phyloP scores from a whole-genome alignment of 176 grass and related monocot genomes.

The barley (Hordeum vulgare) region DNA sequence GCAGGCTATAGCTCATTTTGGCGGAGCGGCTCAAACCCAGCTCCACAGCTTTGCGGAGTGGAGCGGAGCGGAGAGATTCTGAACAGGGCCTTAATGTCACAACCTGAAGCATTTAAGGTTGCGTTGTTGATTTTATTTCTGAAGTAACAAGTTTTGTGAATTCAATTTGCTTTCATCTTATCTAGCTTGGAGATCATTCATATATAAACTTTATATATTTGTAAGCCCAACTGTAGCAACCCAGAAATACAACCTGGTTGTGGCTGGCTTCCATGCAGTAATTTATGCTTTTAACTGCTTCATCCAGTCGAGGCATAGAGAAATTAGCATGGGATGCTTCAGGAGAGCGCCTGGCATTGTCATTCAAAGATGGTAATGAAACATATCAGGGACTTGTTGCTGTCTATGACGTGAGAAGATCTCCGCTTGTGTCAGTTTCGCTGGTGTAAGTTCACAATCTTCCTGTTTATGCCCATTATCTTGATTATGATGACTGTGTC shows the following conservation, averaged over 20 bases:
- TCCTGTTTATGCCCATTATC: not conserved
- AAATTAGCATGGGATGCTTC: conserved; percentile 92
- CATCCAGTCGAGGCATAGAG: conserved; percentile 63
- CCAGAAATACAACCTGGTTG: not conserved
- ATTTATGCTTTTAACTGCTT: conserved; percentile 30
- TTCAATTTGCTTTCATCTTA: not conserved
- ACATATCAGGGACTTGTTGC: conserved; percentile 73
- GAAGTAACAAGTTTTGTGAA: not conserved
- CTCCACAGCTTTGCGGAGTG: no score
- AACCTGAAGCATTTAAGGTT: not conserved
- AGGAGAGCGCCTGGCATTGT: conserved; percentile 85
- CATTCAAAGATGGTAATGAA: conserved; percentile 81
- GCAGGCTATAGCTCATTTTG: no score
- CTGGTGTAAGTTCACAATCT: conserved; percentile 60
- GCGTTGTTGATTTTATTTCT: not conserved
- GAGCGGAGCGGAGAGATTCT: no score
- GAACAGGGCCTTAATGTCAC: no score
- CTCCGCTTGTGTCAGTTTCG: conserved; percentile 72
- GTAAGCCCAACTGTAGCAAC: not conserved
- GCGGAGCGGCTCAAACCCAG: no score
- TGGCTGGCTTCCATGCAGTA: not conserved
- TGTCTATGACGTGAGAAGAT: conserved; percentile 78
- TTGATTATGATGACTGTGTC: not conserved
- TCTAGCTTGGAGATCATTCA: not conserved
- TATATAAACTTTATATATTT: not conserved